Base-by-base conservation (phyloP, 345 rosid species). In the Brassica juncea region DNA sequence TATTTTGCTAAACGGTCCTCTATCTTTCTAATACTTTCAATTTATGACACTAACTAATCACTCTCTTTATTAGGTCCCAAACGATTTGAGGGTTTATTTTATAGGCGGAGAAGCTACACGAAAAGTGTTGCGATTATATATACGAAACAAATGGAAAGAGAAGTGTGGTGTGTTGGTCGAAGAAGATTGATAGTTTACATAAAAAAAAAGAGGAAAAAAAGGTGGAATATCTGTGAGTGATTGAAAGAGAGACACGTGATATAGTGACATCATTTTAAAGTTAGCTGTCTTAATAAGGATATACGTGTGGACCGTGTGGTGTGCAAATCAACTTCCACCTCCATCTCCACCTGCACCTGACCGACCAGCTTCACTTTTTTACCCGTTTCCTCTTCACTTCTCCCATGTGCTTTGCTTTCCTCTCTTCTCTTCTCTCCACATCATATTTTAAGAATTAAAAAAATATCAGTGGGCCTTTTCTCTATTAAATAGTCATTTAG, bases 181-280 rank as follows among this genome's bases (percentile, higher is more conserved):
- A 73, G 66, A 66, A 65, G 71, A 7, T 55, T 42, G 74, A 44
- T 59, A 4, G 59, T 39, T 27, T 6, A 6, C 14, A 39, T 4
- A 42, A 19, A 19, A 37, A 14, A 4, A 52, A 7, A 42, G 27
- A 27, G 6, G 7, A 67, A 10, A 72, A 63, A 66, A 35, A n/a
- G 73, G 58, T 60, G 25, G 67, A 72, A 73, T 39, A 72, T 54
- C 44, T 71, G 82, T 72, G 82, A 57, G 78, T 79, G 74, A 79
- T 44, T 30, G 82, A 67, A 66, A 73, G 69, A 67, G 74, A 35
- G 77, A 73, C 82, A 79, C 82, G 82, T 79, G 82, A 79, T n/a
- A 4, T 1, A 49, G 54, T 79, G 77, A 79, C 64, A 73, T 79
- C 31, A 73, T 8, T 6, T 32, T 49, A 73, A 66, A 68, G 82